Evolutionary conservation across 129 eudicot genomes (phyloP).

Genomic region (Escallonia rubra): DNA sequence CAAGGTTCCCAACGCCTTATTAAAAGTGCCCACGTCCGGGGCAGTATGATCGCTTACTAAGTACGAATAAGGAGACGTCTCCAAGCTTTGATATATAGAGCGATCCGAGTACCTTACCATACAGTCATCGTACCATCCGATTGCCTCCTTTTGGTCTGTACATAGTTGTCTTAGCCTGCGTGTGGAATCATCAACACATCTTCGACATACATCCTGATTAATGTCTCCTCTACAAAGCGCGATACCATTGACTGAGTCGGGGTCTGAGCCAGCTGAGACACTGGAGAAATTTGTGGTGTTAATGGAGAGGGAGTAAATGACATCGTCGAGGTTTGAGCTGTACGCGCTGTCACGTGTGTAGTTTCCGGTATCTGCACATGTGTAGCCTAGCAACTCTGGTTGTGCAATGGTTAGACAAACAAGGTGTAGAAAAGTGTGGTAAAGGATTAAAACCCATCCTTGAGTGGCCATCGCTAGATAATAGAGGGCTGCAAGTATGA

Average conservation of each 20-base stretch:
- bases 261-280: constrained; percentile 14
- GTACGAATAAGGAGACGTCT: background rate
- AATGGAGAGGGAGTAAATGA: constrained; percentile 24
- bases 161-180: constrained; percentile 6
- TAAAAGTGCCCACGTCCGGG: background rate
- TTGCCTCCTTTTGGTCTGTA: constrained; percentile 23
- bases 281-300: constrained; percentile 23
- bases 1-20: constrained; percentile 3
- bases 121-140: constrained; percentile 27
- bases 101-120: constrained; percentile 23
- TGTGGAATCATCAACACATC: constrained; percentile 14
- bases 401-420: background rate
- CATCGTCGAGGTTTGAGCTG: constrained; percentile 30
- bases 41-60: background rate
- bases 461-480: too few species aligned
- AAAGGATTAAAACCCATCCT: background rate
- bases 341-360: constrained; percentile 32
- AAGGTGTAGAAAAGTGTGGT: background rate
- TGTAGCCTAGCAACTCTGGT: background rate
- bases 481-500: too few species aligned
- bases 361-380: constrained; percentile 4
- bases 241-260: constrained; percentile 21
- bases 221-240: constrained; percentile 33
- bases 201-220: constrained; percentile 7
- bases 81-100: constrained; percentile 3